phyloP scores from a whole-genome alignment of 768 basidiomycete genomes.

The Pisolithus microcarpus region DNA sequence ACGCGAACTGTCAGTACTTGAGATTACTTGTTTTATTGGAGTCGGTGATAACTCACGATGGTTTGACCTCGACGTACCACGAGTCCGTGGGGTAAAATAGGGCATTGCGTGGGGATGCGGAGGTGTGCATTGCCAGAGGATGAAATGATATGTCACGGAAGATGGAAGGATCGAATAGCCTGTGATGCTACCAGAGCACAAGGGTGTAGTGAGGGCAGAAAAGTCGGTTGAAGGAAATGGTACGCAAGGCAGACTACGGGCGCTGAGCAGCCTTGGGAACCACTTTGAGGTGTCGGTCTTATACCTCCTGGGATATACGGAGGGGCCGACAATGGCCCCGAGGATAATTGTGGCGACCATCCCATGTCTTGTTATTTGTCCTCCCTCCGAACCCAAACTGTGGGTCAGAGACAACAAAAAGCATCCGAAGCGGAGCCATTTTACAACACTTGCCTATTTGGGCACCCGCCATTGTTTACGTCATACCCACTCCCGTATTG shows the following conservation, averaged over 20 bases:
- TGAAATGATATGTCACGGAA: slow-evolving; percentile 16
- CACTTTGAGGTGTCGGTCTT: slow-evolving; percentile 5
- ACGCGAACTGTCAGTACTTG: not conserved
- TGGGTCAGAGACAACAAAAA: not conserved
- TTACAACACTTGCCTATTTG: slow-evolving; percentile 18
- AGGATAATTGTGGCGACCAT: not conserved
- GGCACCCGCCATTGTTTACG: slow-evolving; percentile 2
- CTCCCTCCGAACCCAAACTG: not conserved
- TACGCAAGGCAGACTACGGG: not conserved
- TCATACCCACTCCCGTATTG: not conserved
- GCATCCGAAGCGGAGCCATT: not conserved
- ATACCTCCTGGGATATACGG: slow-evolving; percentile 8
- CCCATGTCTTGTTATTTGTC: not conserved
- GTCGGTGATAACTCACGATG: slow-evolving; percentile 13
- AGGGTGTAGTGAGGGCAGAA: slow-evolving; percentile 1
- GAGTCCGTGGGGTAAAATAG: slow-evolving; percentile 15
- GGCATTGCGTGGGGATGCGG: slow-evolving; percentile 5
- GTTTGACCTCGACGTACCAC: slow-evolving; percentile 21
- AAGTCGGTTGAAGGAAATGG: not conserved
- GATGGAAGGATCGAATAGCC: slow-evolving; percentile 21
- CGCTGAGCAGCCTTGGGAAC: not conserved
- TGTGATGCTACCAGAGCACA: slow-evolving; percentile 17
- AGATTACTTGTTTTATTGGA: not conserved
- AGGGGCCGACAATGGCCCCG: slow-evolving; percentile 13
- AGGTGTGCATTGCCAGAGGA: not conserved